phyloP scores from a whole-genome alignment of 495 filamentous ascomycete species.

The Talaromyces nanjingensis region DNA sequence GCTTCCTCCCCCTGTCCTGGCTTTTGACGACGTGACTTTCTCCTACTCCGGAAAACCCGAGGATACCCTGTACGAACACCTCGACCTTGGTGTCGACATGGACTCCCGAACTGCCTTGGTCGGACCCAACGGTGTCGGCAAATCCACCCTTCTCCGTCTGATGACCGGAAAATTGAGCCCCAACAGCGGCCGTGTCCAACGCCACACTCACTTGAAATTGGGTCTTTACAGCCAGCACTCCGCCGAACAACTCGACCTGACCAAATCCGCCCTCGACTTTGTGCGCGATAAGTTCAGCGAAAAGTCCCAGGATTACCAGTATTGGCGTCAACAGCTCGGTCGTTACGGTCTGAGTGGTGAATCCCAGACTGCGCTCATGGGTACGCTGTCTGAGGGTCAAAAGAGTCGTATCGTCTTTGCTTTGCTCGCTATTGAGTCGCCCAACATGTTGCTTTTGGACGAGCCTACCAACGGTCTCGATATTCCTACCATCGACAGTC shows the following conservation, averaged over 20 bases:
- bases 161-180: constrained; percentile 96
- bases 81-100: constrained; percentile 99
- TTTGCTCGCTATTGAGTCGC: constrained; percentile 86
- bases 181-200: constrained; percentile 69
- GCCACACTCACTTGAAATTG: constrained; percentile 97
- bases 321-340: constrained; percentile 97
- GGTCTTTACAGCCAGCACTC: constrained; percentile 98
- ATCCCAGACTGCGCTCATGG: constrained; percentile 93
- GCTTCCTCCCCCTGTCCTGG: constrained; percentile 90
- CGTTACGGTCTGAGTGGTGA: constrained; percentile 88
- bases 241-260: constrained; percentile 94
- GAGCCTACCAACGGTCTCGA: constrained; percentile 99
- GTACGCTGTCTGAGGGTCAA: constrained; percentile 94
- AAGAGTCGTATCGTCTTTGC: constrained; percentile 98
- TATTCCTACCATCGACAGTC: constrained; percentile 96
- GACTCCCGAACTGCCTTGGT: constrained; percentile 95
- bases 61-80: constrained; percentile 91
- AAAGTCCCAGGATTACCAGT: constrained; percentile 95
- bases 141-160: constrained; percentile 94
- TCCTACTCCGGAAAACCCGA: constrained; percentile 86
- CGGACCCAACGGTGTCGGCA: constrained; percentile 98
- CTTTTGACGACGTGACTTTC: constrained; percentile 95
- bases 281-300: constrained; percentile 89
- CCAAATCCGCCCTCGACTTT: constrained; percentile 96
- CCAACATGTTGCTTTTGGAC: constrained; percentile 97